These are phyloP conservation scores for Blastobotrys buckinghamii DNA, from an alignment of 1,139 yeast species.

Conservation along the genomic window DNA sequence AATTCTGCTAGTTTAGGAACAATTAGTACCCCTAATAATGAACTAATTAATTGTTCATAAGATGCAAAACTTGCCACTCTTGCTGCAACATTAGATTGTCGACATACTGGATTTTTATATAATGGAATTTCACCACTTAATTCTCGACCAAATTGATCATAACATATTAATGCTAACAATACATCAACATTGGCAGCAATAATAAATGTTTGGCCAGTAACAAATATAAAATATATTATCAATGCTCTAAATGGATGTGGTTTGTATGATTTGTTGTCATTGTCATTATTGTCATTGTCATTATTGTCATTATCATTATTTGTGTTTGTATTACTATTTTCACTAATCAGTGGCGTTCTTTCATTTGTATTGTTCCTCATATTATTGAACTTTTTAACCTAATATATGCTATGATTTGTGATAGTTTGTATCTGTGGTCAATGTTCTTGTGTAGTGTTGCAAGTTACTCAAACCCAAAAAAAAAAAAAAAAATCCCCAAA, in stretches of 20 bases:
- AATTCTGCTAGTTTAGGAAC: constrained; percentile 46
- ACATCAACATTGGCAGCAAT: constrained; percentile 7
- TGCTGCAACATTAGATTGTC: constrained; percentile 21
- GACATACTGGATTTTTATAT: constrained; percentile 24
- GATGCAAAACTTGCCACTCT: constrained; percentile 26
- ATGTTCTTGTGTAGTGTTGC: too few relatives aligned
- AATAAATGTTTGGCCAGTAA: constrained; percentile 7
- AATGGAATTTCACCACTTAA: neutral
- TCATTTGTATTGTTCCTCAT: too few relatives aligned
- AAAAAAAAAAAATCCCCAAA: too few relatives aligned
- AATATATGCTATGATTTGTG: too few relatives aligned
- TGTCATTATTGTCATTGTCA: neutral
- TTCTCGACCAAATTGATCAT: constrained; percentile 5
- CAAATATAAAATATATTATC: constrained; percentile 2
- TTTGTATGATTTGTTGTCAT: neutral
- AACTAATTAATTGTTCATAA: constrained; percentile 21
- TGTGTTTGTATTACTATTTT: neutral
- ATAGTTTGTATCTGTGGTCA: too few relatives aligned
- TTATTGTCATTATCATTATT: neutral
- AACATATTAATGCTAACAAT: constrained; percentile 7
- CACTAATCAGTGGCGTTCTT: neutral
- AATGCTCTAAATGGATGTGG: constrained; percentile 1
- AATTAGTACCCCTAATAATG: constrained; percentile 21
- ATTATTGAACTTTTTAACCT: too few relatives aligned
- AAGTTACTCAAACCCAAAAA: too few relatives aligned